Evolutionary conservation across 345 rosid species (phyloP).

Genomic region (Aurinia saxatilis): DNA sequence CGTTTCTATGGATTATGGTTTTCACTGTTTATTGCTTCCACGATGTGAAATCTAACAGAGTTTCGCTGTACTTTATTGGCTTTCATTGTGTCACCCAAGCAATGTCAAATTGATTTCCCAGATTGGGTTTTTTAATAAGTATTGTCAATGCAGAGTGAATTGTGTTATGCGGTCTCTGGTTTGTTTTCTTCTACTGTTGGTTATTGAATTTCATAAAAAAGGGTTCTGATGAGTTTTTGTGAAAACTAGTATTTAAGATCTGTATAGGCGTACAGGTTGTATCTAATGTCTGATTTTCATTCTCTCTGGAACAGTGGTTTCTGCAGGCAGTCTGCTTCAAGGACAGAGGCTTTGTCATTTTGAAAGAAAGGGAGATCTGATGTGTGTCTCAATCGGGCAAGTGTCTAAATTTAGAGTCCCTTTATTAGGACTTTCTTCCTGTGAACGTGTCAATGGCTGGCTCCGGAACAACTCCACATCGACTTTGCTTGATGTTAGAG

Average conservation of each 20-base stretch:
- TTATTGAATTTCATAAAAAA: not conserved
- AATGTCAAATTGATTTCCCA: not conserved
- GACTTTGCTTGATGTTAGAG: conserved; percentile 36
- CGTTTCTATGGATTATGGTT: no score
- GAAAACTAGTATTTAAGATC: no score
- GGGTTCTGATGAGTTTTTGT: no score
- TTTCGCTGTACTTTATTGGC: no score
- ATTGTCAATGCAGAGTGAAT: no score
- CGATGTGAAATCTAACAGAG: no score
- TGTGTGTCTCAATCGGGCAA: conserved; percentile 63
- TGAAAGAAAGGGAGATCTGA: conserved; percentile 16
- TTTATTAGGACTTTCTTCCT: no score
- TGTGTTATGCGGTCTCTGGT: not conserved
- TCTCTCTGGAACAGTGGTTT: not conserved
- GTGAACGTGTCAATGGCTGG: conserved; percentile 37
- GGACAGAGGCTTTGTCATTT: not conserved
- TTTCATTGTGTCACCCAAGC: not conserved
- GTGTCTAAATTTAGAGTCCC: conserved; percentile 48
- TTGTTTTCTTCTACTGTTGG: not conserved
- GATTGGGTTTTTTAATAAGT: not conserved
- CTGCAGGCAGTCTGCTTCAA: no score
- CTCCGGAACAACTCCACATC: conserved; percentile 27
- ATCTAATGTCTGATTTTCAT: no score
- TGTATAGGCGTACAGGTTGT: no score
- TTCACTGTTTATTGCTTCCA: no score